Evolutionary conservation across 164 flowering plant genomes (phyloP).

Genomic region (Umbellularia californica): DNA sequence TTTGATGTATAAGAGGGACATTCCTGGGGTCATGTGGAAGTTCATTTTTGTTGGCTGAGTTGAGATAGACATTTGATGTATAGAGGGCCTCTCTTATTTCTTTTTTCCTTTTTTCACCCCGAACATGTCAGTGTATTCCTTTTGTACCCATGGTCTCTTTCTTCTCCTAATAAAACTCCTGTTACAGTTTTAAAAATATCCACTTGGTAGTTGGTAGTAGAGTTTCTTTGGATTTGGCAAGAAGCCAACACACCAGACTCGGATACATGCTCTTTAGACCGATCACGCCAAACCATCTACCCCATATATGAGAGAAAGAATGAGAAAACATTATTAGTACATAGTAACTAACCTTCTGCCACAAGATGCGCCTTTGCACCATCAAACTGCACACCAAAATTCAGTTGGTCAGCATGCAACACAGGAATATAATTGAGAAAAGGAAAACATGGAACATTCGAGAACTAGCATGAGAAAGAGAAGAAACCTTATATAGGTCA

Average conservation of each 20-base stretch:
- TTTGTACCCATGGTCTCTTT: too few species aligned
- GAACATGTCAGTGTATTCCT: too few species aligned
- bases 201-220: too few species aligned
- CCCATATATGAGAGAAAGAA: not conserved
- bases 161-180: too few species aligned
- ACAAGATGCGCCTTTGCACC: conserved; percentile 21
- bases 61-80: too few species aligned
- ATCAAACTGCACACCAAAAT: conserved; percentile 33
- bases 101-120: too few species aligned
- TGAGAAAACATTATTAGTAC: not conserved
- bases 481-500: conserved; percentile 1
- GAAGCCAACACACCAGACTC: not conserved
- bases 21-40: too few species aligned
- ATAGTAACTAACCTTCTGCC: conserved; percentile 37
- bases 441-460: not conserved
- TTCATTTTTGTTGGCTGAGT: too few species aligned
- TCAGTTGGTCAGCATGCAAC: not conserved
- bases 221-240: too few species aligned
- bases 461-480: not conserved
- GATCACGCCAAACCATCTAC: not conserved
- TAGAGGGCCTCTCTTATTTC: too few species aligned
- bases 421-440: not conserved
- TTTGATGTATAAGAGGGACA: too few species aligned
- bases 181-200: too few species aligned
- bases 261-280: not conserved